Percentiles rank a stretch among this genome's conserved stretches.
These are phyloP conservation scores for Myxozyma lipomycoides DNA, from an alignment of 805 yeast genomes.

Conservation along the genomic window DNA sequence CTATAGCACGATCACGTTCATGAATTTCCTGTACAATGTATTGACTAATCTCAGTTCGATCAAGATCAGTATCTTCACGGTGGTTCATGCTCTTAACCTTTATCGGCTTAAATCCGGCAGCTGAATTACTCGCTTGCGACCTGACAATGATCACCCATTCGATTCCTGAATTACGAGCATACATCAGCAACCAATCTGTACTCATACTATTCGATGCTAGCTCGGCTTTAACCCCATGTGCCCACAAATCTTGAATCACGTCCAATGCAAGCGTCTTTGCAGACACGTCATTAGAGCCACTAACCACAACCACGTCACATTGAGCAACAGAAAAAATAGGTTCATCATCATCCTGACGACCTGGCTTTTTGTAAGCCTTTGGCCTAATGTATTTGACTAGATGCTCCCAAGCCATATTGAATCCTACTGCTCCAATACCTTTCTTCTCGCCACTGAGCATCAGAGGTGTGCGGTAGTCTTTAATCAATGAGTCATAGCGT, in stretches of 20 bases:
- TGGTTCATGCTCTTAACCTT: slow-evolving; percentile 61
- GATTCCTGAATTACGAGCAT: slow-evolving; percentile 66
- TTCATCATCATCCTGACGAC: slow-evolving; percentile 32
- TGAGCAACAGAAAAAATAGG: background rate
- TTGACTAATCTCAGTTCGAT: slow-evolving; percentile 58
- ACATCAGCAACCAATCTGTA: slow-evolving; percentile 58
- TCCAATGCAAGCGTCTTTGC: slow-evolving; percentile 61
- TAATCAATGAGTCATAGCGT: slow-evolving; percentile 73
- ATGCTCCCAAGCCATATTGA: slow-evolving; percentile 73
- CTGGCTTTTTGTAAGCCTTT: background rate
- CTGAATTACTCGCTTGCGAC: slow-evolving; percentile 45
- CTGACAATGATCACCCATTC: slow-evolving; percentile 75
- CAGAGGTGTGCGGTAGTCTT: slow-evolving; percentile 47
- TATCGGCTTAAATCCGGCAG: slow-evolving; percentile 65
- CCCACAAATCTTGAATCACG: slow-evolving; percentile 66
- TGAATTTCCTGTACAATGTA: slow-evolving; percentile 39
- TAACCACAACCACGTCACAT: slow-evolving; percentile 48
- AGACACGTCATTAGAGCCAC: slow-evolving; percentile 57
- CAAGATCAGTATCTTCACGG: slow-evolving; percentile 66
- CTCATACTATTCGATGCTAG: slow-evolving; percentile 39
- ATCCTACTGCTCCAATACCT: slow-evolving; percentile 71
- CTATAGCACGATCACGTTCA: slow-evolving; percentile 24
- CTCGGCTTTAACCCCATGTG: slow-evolving; percentile 74
- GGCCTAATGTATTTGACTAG: slow-evolving; percentile 42
- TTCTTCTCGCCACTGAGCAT: slow-evolving; percentile 44